Conservation (phyloP, 306 rosid species). For the Rubus parviflorus region DNA sequence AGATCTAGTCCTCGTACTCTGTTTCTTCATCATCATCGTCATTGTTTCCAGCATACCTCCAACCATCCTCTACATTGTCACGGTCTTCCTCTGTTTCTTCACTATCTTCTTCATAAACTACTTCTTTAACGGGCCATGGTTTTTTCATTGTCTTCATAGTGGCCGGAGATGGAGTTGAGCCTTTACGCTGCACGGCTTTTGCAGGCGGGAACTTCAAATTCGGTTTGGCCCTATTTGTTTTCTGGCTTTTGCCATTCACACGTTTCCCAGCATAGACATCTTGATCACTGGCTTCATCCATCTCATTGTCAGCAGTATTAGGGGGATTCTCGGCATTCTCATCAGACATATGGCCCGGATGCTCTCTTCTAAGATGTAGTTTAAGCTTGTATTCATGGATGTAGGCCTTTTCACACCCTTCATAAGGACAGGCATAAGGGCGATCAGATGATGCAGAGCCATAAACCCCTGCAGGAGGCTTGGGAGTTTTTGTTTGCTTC, state of each 20-base stretch:
- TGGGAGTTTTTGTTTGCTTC: constrained; percentile 61
- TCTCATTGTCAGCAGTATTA: constrained; percentile 64
- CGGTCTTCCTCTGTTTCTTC: constrained; percentile 99
- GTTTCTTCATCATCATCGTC: constrained; percentile 97
- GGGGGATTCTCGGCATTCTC: constrained; percentile 60
- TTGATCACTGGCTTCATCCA: constrained; percentile 92
- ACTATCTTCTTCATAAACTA: constrained; percentile 70
- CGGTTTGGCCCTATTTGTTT: constrained; percentile 67
- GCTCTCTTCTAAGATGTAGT: constrained; percentile 88
- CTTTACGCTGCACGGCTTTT: constrained; percentile 59
- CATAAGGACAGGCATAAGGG: constrained; percentile 89
- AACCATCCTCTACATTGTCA: constrained; percentile 85
- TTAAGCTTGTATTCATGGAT: constrained; percentile 95
- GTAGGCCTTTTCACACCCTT: constrained; percentile 90
- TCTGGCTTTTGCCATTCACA: constrained; percentile 63
- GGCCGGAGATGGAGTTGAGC: constrained; percentile 52
- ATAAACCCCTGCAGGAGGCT: constrained; percentile 58
- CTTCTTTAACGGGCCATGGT: constrained; percentile 75
- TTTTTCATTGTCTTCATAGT: constrained; percentile 51
- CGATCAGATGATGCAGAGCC: constrained; percentile 91
- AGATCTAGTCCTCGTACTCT: constrained; percentile 72
- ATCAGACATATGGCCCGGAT: constrained; percentile 77
- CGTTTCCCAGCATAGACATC: constrained; percentile 71
- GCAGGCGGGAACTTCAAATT: constrained; percentile 69
- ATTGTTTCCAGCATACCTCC: constrained; percentile 74